Evolutionary conservation across 2,329 filamentous ascomycete genomes (phyloP).

Genomic region (Pseudogymnoascus sp.): DNA sequence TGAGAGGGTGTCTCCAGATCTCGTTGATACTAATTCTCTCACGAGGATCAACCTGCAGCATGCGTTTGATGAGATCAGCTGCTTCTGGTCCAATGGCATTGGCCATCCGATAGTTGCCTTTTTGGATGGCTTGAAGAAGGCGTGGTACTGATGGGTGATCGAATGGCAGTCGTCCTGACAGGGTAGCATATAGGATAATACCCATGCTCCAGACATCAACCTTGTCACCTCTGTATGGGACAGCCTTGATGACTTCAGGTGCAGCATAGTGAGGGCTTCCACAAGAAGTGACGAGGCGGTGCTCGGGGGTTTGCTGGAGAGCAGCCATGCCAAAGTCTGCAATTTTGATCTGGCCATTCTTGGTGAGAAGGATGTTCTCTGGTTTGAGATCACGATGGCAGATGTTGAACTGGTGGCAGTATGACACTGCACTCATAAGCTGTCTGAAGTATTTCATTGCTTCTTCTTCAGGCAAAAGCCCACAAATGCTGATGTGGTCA

Average conservation of each 20-base stretch:
- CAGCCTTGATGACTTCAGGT: constrained; percentile 76
- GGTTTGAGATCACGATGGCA: constrained; percentile 95
- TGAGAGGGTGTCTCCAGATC: constrained; percentile 82
- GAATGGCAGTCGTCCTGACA: constrained; percentile 80
- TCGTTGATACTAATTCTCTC: constrained; percentile 71
- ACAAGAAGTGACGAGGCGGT: constrained; percentile 80
- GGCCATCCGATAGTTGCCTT: constrained; percentile 56
- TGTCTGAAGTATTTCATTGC: constrained; percentile 84
- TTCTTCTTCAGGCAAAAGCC: constrained; percentile 71
- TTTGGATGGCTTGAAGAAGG: constrained; percentile 56
- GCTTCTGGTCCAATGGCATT: constrained; percentile 59
- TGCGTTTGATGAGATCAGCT: constrained; percentile 69
- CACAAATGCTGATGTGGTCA: constrained; percentile 70
- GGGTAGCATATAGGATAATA: constrained; percentile 80
- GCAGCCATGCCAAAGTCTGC: constrained; percentile 98
- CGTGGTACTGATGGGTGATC: constrained; percentile 42
- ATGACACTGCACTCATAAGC: constrained; percentile 84
- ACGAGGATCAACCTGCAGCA: constrained; percentile 72
- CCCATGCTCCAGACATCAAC: constrained; percentile 95
- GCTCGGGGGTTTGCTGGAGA: constrained; percentile 70
- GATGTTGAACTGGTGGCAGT: constrained; percentile 91
- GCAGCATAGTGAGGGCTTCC: constrained; percentile 96
- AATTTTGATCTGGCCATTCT: constrained; percentile 74
- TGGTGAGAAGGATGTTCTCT: constrained; percentile 87
- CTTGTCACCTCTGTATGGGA: constrained; percentile 73